Evolutionary conservation across 306 rosid species (phyloP).

Genomic region (Trifolium repens): DNA sequence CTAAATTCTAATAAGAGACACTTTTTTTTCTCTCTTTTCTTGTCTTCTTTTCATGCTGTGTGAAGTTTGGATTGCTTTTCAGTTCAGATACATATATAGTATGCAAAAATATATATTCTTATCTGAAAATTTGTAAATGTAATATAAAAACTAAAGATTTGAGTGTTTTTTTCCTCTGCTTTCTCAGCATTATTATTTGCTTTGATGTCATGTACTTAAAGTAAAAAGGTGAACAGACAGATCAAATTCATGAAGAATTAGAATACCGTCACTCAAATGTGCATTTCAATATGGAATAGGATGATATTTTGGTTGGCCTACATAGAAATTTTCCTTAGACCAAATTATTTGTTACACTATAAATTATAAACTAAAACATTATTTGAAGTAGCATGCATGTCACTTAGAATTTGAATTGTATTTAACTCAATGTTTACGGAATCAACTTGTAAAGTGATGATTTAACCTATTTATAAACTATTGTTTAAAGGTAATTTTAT

Average conservation of each 20-base stretch:
- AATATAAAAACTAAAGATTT: slow-evolving; percentile 29
- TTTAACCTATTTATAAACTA: too few relatives aligned
- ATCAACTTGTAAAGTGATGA: too few relatives aligned
- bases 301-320: slow-evolving; percentile 19
- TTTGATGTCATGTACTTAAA: slow-evolving; percentile 14
- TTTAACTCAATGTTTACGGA: too few relatives aligned
- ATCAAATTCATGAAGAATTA: neutral
- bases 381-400: too few relatives aligned
- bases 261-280: too few relatives aligned
- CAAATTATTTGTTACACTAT: too few relatives aligned
- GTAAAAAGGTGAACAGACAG: too few relatives aligned
- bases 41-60: slow-evolving; percentile 26
- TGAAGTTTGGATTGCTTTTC: slow-evolving; percentile 37
- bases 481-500: too few relatives aligned
- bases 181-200: slow-evolving; percentile 1
- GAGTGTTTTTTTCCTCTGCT: neutral
- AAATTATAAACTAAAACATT: too few relatives aligned
- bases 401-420: too few relatives aligned
- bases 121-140: slow-evolving; percentile 31
- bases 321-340: slow-evolving; percentile 20
- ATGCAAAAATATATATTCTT: slow-evolving; percentile 32
- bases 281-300: slow-evolving; percentile 10
- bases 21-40: slow-evolving; percentile 24
- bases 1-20: slow-evolving; percentile 32
- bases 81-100: neutral